A percentile compares a stretch with the other conserved stretches of the same genome.
Evolutionary conservation across 768 basidiomycete genomes (phyloP).

Genomic region (Termitomyces titanicus): DNA sequence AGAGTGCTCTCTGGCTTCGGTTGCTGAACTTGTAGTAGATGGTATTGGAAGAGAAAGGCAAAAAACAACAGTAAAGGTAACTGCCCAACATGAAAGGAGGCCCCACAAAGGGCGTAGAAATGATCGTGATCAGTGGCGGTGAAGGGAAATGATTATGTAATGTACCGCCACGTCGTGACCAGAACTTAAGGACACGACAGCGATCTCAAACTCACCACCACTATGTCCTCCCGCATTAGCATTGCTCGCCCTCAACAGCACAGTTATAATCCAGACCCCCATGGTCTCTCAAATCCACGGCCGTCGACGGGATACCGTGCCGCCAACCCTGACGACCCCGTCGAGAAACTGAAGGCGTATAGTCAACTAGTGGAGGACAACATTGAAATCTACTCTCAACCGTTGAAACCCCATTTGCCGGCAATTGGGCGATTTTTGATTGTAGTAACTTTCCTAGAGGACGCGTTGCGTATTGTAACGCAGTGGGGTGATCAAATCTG

Average conservation of each 20-base stretch:
- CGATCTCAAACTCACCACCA: conserved; percentile 26
- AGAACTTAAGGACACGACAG: conserved; percentile 39
- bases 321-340: conserved; percentile 76
- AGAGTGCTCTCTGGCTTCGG: too few relatives aligned
- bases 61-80: too few relatives aligned
- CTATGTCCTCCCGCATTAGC: conserved; percentile 81
- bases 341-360: conserved; percentile 70
- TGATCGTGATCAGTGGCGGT: conserved; percentile 6
- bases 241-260: conserved; percentile 68
- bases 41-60: too few relatives aligned
- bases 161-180: conserved; percentile 46
- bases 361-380: conserved; percentile 84
- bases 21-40: too few relatives aligned
- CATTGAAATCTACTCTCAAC: conserved; percentile 90
- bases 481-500: conserved; percentile 98
- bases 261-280: conserved; percentile 67
- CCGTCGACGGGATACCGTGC: conserved; percentile 71
- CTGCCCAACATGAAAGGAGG: background rate
- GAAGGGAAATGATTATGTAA: conserved; percentile 28
- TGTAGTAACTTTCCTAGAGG: conserved; percentile 97
- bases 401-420: conserved; percentile 90
- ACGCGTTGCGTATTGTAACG: conserved; percentile 87
- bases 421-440: conserved; percentile 95
- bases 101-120: background rate
- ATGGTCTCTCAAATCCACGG: conserved; percentile 74